A percentile compares a stretch with the other conserved stretches of the same genome.
phyloP scores from a whole-genome alignment of 495 filamentous ascomycete species.

The Daldinia grandis region DNA sequence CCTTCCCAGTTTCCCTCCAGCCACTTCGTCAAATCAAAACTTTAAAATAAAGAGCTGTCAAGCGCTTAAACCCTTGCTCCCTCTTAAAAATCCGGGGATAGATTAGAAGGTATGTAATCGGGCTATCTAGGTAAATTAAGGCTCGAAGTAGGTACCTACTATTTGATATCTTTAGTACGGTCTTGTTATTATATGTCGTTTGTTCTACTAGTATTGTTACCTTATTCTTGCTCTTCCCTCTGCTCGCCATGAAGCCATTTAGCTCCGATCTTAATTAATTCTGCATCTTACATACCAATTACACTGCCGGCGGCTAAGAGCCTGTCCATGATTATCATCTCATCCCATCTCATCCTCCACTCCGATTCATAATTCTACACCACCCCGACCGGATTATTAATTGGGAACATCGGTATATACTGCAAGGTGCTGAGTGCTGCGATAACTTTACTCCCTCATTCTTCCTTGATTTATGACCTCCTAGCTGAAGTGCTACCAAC shows the following conservation, averaged over 20 bases:
- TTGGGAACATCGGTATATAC: background rate
- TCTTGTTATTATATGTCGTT: background rate
- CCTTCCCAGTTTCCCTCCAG: background rate
- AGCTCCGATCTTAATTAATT: background rate
- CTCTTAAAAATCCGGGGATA: background rate
- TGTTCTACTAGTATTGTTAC: background rate
- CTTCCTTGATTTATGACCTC: background rate
- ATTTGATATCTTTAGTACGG: background rate
- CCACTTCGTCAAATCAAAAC: background rate
- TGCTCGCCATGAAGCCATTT: too few species aligned
- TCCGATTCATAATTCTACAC: background rate
- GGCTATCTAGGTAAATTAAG: background rate
- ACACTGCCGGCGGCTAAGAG: background rate
- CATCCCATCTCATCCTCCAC: background rate
- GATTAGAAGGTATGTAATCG: background rate
- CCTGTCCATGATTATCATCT: background rate
- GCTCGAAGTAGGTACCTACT: background rate
- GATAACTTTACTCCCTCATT: background rate
- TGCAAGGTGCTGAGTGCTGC: background rate
- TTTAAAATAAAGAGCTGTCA: background rate
- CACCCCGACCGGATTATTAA: background rate
- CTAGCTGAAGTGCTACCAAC: background rate
- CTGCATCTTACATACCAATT: background rate
- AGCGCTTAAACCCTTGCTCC: background rate
- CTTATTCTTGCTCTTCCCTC: background rate